phyloP scores from a whole-genome alignment of 306 rosid species.

The Citrullus amarus region DNA sequence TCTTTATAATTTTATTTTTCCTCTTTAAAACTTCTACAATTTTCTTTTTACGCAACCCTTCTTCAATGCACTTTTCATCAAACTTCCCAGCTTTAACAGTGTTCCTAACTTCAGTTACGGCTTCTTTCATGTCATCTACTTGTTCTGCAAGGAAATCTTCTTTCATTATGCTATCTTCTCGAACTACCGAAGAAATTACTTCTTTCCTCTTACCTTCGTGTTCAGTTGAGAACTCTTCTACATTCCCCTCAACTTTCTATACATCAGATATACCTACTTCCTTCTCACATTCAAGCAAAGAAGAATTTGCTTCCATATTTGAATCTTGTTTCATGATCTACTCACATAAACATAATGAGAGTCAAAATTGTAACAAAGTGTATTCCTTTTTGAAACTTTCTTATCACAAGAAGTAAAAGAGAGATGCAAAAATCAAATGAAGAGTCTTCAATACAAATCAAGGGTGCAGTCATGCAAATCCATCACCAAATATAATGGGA shows the following conservation, averaged over 20 bases:
- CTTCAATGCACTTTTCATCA: constrained; percentile 15
- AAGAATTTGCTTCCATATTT: background rate
- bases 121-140: constrained; percentile 18
- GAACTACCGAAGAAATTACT: background rate
- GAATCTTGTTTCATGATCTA: constrained; percentile 8
- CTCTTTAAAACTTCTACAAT: constrained; percentile 33
- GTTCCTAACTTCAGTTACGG: constrained; percentile 11
- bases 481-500: too few relatives aligned
- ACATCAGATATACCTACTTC: background rate
- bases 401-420: background rate
- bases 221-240: background rate
- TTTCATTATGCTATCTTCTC: background rate
- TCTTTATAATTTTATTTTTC: constrained; percentile 40
- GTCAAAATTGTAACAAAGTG: background rate
- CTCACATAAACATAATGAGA: background rate
- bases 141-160: constrained; percentile 19
- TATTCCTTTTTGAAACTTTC: background rate
- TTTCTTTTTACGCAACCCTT: constrained; percentile 27
- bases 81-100: constrained; percentile 10
- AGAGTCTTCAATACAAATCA: background rate
- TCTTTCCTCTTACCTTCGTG: background rate
- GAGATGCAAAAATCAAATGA: background rate
- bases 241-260: background rate
- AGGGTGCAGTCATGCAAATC: background rate
- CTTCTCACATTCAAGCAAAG: constrained; percentile 7